Conservation (phyloP, 306 rosid species). For the Lotus japonicus region DNA sequence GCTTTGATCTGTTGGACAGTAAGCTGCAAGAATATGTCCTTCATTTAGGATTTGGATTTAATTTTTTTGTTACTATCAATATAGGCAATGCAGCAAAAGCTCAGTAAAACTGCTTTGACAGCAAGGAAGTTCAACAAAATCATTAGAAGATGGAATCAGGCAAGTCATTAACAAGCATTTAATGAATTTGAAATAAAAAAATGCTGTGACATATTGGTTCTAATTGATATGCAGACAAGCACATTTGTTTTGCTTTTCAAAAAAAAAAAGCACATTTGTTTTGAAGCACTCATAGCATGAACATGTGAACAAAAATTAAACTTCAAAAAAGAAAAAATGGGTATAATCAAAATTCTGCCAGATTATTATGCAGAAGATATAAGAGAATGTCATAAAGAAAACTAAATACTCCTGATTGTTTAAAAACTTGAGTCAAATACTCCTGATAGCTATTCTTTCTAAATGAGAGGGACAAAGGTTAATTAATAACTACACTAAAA, state of each 20-base stretch:
- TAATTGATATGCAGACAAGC: background rate
- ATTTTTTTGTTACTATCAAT: conserved; percentile 1
- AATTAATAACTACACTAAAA: background rate
- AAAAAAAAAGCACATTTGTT: background rate
- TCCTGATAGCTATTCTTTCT: too few relatives aligned
- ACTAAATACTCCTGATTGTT: too few relatives aligned
- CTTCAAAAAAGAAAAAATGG: background rate
- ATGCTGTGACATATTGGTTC: background rate
- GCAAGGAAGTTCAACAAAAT: conserved; percentile 11
- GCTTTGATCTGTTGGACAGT: conserved; percentile 86
- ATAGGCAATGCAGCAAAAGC: conserved; percentile 10
- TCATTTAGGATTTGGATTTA: conserved; percentile 17
- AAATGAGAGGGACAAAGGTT: background rate
- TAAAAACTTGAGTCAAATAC: too few relatives aligned
- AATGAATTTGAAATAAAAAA: background rate
- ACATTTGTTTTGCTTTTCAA: background rate
- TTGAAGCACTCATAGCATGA: background rate
- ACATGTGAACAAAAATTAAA: background rate
- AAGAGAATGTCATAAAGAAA: background rate
- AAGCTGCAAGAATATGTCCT: conserved; percentile 52
- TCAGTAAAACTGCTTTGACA: background rate
- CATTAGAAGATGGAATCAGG: background rate
- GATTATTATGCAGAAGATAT: background rate
- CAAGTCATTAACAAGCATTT: conserved; percentile 8
- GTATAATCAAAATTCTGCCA: background rate